Base-by-base conservation (phyloP, 2,329 filamentous ascomycete species). In the Calonectria hongkongensis region DNA sequence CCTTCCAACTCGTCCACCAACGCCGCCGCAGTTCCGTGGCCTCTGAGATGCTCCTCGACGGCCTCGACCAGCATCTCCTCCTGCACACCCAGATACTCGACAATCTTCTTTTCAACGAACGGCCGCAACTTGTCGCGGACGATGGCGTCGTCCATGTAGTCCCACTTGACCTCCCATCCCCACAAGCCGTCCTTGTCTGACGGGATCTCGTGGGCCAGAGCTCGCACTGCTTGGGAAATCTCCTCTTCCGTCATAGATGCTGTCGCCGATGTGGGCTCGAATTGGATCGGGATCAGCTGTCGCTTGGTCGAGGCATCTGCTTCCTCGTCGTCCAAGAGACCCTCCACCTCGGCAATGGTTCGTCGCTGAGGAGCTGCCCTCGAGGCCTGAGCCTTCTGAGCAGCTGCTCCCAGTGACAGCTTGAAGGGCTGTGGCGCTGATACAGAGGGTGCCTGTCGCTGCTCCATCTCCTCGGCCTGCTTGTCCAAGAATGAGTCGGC, bases 51-150 rank as follows among this genome's bases (percentile, higher is more conserved):
- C 80, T 95, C 94, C 81, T 98, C 93, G 47, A 98, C 95, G 51
- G 97, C 93, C 81, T 98, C 96, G 39, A 99, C 95, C 60, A 99
- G 88, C 86, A 98, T 93, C 85, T 98, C 95, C 84, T 99, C 97
- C 85, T 98, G 95, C 71, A 99, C 94, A 72, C 97, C 97, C 62
- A 99, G 90, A 79, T 97, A 97, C 84, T 99, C 97, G 73, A 99
- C 93, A 78, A 98, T 95, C 89, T 98, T 99, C 90, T 98, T 98
- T 87, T 98, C 95, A 70, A 98, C 95, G 86, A 98, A 99, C 36
- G 96, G 96, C 80, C 94, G 92, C 78, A 99, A 91, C 82, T 98
- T 96, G 75, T 97, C 94, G 73, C 92, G 90, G 72, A 98, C 91
- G 50, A 97, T 90, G 18, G 89, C 88, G 73, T 97, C 93, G 81